Base-by-base conservation (phyloP, 2,329 filamentous ascomycete genomes). In the Ascochyta koolunga region DNA sequence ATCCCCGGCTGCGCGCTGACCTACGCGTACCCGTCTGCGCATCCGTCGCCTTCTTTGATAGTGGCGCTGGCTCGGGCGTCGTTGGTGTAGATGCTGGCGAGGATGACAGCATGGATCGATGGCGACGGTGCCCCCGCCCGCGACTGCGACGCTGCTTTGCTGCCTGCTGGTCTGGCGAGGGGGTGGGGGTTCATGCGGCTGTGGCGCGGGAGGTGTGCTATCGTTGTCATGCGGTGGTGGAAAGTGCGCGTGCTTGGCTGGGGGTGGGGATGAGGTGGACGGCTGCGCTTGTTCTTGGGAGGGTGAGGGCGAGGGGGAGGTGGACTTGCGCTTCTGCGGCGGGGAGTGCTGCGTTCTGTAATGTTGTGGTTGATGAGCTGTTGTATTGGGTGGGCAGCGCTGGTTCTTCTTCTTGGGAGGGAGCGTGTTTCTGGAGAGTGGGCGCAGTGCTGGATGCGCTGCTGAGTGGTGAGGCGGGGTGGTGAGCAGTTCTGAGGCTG, bases 291-390 rank as follows among this genome's bases (percentile, higher is more conserved):
- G 27, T 11, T 38, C 19, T n/a, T 24, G 13, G 18, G 38, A 16
- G n/a, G 16, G 21, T 1, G 31, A 42, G 29, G 16, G 21, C 24
- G 38, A 16, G n/a, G 11, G 21, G 2, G 31, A 42, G 29, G 22
- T 10, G 25, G 38, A 49, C n/a, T 42, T 49, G 31, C 46, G 46
- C 38, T 49, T 49, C 21, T 25, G 35, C 16, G 44, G 44, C 6
- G 44, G 24, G 1, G 25, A 32, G 13, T 16, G 13, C 1, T 5
- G 19, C 13, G 9, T 6, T 33, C 18, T 5, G 18, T 18, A 18
- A 10, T 4, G 15, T 29, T 9, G 15, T 9, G 8, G 25, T 27
- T 10, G 22, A 13, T 10, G 22, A 22, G 35, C 10, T 22, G 5
- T 21, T 7, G 37, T 27, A 6, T 5, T 5, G 8, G n/a, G 5